Evolutionary conservation across 345 rosid species (phyloP).

Genomic region (Rubroshorea leprosula): DNA sequence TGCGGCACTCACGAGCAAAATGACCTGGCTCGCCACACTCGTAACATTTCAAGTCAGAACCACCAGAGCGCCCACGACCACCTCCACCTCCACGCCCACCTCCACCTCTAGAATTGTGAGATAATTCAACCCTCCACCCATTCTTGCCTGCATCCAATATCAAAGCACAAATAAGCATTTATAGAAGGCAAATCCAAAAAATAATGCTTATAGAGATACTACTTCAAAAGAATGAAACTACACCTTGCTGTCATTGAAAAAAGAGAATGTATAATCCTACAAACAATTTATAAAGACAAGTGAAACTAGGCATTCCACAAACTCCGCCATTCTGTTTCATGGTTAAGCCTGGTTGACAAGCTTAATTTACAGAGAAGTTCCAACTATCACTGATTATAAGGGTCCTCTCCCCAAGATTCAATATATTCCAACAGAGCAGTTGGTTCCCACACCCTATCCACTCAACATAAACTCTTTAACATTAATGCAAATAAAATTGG

Average conservation of each 20-base stretch:
- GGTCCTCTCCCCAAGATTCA: too few species aligned
- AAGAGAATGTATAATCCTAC: neutral
- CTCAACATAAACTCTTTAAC: neutral
- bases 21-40: constrained; percentile 94
- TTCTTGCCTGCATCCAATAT: constrained; percentile 50
- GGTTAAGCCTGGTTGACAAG: too few species aligned
- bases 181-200: too few species aligned
- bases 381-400: too few species aligned
- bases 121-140: constrained; percentile 88
- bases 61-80: constrained; percentile 73
- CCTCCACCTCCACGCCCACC: constrained; percentile 62
- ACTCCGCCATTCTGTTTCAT: too few species aligned
- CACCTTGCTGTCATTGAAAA: neutral
- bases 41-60: constrained; percentile 82
- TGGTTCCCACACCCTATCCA: too few species aligned
- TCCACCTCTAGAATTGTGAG: constrained; percentile 71
- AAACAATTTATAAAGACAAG: neutral
- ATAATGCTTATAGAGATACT: neutral
- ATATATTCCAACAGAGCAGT: too few species aligned
- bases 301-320: too few species aligned
- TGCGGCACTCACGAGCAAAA: constrained; percentile 84
- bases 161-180: neutral
- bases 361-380: too few species aligned
- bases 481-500: neutral
- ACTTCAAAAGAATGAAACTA: neutral